Conservation (phyloP, 768 basidiomycete genomes). For the Podaxis sp. region DNA sequence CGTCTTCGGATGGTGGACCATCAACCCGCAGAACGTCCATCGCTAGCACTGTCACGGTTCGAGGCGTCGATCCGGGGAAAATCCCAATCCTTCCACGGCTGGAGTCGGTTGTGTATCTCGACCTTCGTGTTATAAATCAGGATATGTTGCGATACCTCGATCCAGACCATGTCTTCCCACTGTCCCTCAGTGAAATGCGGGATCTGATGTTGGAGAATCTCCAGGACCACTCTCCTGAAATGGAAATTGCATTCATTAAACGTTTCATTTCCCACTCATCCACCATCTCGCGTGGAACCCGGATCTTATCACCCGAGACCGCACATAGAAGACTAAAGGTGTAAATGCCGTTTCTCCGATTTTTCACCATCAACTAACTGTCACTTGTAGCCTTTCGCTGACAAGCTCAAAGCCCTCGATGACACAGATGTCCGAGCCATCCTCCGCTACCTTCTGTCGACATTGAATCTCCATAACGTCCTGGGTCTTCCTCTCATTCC, state of each 20-base stretch:
- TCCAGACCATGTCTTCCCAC: constrained; percentile 14
- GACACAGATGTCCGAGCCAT: constrained; percentile 13
- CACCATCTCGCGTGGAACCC: constrained; percentile 21
- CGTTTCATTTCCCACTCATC: constrained; percentile 16
- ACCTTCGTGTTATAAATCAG: not conserved
- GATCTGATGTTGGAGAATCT: not conserved
- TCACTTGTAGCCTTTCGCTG: not conserved
- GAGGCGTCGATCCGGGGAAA: not conserved
- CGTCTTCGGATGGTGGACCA: not conserved
- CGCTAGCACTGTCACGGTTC: not conserved
- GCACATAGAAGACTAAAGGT: constrained; percentile 30
- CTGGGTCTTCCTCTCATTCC: constrained; percentile 35
- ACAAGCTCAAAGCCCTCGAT: not conserved
- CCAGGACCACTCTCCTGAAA: constrained; percentile 3
- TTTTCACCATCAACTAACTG: not conserved
- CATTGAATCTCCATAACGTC: constrained; percentile 25
- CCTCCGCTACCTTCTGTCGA: constrained; percentile 31
- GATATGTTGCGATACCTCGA: constrained; percentile 15
- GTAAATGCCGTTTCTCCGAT: constrained; percentile 4
- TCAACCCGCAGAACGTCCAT: not conserved
- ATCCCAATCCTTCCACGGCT: not conserved
- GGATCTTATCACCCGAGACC: constrained; percentile 20
- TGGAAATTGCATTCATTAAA: constrained; percentile 3
- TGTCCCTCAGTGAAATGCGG: constrained; percentile 7
- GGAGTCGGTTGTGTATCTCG: not conserved